Evolutionary conservation across 116 monocot species (phyloP).

Genomic region (Phalaenopsis hybrid): DNA sequence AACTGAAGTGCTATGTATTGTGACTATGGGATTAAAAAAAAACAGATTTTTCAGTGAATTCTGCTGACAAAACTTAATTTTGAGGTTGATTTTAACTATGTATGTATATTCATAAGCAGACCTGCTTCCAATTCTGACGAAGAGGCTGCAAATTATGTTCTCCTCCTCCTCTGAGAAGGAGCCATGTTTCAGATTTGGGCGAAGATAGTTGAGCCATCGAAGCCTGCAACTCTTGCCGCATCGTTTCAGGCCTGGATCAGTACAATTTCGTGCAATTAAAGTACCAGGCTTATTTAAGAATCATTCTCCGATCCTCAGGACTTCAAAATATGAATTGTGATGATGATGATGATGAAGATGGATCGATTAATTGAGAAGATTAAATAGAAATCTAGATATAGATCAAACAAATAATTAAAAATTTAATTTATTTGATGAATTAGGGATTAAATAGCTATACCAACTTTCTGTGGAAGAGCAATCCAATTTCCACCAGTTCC

Average conservation of each 20-base stretch:
- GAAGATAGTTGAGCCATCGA: conserved; percentile 48
- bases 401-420: not conserved
- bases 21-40: no score
- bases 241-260: conserved; percentile 9
- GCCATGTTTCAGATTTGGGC: conserved; percentile 48
- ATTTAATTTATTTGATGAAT: no score
- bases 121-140: conserved; percentile 56
- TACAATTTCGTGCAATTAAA: not conserved
- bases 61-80: not conserved
- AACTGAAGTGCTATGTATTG: no score
- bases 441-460: conserved; percentile 17
- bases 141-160: conserved; percentile 44
- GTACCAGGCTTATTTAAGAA: no score
- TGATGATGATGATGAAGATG: not conserved
- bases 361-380: not conserved
- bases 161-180: conserved; percentile 57
- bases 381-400: not conserved
- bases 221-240: conserved; percentile 59
- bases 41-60: not conserved
- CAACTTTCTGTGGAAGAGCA: conserved; percentile 70
- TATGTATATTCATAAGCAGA: not conserved
- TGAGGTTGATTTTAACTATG: not conserved
- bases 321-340: no score
- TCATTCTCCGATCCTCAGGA: no score
- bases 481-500: conserved; percentile 92